A percentile compares a stretch with the other conserved stretches of the same genome.
Conservation (phyloP, 768 basidiomycete species). For the Auriscalpium orientale region DNA sequence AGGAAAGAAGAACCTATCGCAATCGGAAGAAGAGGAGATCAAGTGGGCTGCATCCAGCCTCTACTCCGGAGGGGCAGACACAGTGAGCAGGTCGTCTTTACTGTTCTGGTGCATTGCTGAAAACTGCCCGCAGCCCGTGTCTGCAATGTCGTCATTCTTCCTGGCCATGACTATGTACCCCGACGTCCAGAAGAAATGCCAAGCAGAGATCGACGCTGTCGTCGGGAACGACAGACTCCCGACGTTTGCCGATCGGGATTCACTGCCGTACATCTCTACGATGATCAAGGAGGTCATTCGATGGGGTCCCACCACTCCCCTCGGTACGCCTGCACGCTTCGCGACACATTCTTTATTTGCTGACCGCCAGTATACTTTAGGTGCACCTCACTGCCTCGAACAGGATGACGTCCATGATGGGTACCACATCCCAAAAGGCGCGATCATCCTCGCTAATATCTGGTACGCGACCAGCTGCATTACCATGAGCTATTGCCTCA, state of each 20-base stretch:
- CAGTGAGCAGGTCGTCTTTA: conserved; percentile 3
- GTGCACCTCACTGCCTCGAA: conserved; percentile 28
- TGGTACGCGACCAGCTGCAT: conserved; percentile 16
- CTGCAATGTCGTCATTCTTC: conserved; percentile 20
- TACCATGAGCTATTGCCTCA: neutral
- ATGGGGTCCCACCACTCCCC: conserved; percentile 17
- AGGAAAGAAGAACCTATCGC: conserved; percentile 4
- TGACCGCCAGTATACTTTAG: neutral
- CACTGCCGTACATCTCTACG: conserved; percentile 16
- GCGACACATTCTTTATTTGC: neutral
- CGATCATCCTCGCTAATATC: conserved; percentile 27
- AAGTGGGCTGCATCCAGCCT: conserved; percentile 20
- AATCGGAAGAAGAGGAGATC: conserved; percentile 13
- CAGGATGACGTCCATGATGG: conserved; percentile 31
- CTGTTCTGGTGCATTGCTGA: neutral
- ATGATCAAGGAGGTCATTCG: conserved; percentile 18
- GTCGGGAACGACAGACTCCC: conserved; percentile 15
- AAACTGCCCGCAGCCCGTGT: conserved; percentile 11
- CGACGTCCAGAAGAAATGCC: conserved; percentile 13
- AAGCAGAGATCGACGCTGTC: conserved; percentile 19
- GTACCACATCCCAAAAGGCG: conserved; percentile 31
- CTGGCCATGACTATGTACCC: conserved; percentile 23
- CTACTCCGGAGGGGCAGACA: conserved; percentile 19
- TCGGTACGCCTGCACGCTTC: neutral
- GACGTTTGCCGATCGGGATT: conserved; percentile 12